These are phyloP conservation scores for Hypomyces perniciosus DNA, from an alignment of 2,329 filamentous ascomycete genomes.

Conservation along the genomic window DNA sequence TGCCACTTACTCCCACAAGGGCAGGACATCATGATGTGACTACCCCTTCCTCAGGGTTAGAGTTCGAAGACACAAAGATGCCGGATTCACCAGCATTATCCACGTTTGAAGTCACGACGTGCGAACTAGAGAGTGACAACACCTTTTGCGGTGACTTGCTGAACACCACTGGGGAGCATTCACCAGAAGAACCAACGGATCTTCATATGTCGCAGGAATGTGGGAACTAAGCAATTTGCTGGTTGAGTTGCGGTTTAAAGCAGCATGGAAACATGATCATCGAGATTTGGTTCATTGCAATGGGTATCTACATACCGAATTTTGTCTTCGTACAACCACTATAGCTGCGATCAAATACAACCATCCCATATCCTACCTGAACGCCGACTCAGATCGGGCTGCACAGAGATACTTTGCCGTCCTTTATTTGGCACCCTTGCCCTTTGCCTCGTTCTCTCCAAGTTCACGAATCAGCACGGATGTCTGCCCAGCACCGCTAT, in stretches of 20 bases:
- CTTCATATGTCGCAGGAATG: not conserved
- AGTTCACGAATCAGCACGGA: slow-evolving; percentile 79
- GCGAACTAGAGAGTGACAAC: no score
- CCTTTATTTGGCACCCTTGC: slow-evolving; percentile 64
- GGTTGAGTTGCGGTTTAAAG: not conserved
- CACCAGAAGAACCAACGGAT: no score
- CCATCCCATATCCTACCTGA: slow-evolving; percentile 22
- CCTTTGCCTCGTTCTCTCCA: slow-evolving; percentile 80
- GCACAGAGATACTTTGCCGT: slow-evolving; percentile 7
- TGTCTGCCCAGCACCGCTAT: slow-evolving; percentile 63
- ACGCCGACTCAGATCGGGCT: slow-evolving; percentile 26
- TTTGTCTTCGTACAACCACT: slow-evolving; percentile 8
- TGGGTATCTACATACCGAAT: slow-evolving; percentile 29
- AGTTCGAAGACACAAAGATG: not conserved
- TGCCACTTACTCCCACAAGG: not conserved
- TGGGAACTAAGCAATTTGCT: not conserved
- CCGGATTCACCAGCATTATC: not conserved
- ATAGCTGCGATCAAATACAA: slow-evolving; percentile 21
- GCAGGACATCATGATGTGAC: not conserved
- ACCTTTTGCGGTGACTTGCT: no score
- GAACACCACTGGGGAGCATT: no score
- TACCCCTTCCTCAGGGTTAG: no score
- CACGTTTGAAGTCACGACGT: not conserved
- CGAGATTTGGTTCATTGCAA: slow-evolving; percentile 18
- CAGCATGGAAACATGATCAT: not conserved